A percentile compares a stretch with the other conserved stretches of the same genome.
Conservation (phyloP, 1,139 yeast species). For the Saccharomycopsis hybrid region DNA sequence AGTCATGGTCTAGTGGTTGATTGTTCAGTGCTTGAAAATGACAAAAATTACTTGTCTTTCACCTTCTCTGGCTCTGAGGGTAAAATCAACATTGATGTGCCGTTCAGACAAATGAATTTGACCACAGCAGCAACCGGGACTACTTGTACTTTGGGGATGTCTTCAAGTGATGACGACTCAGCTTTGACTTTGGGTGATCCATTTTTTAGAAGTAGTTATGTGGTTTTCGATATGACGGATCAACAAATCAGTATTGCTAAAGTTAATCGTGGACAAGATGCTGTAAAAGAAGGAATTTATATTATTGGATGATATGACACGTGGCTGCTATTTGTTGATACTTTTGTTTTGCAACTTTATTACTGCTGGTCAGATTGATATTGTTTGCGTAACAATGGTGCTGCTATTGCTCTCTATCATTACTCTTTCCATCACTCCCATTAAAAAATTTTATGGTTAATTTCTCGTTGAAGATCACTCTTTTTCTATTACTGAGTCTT, state of each 20-base stretch:
- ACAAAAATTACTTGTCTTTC: constrained; percentile 15
- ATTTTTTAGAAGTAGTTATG: constrained; percentile 41
- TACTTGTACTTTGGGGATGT: constrained; percentile 15
- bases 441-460: no score
- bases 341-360: no score
- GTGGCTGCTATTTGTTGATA: no score
- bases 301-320: no score
- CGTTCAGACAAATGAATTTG: constrained; percentile 15
- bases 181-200: constrained; percentile 38
- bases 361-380: no score
- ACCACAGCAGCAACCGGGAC: constrained; percentile 4
- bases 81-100: constrained; percentile 14
- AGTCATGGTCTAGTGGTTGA: constrained; percentile 13
- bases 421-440: no score
- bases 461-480: no score
- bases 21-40: constrained; percentile 11
- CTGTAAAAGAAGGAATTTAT: no score
- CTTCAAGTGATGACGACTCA: neutral
- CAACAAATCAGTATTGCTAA: constrained; percentile 37
- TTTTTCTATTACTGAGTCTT: no score
- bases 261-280: no score
- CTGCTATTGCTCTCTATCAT: no score
- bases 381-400: no score
- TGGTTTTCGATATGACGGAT: constrained; percentile 44
- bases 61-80: constrained; percentile 6